Percentiles rank a stretch among this genome's conserved stretches.
Evolutionary conservation across 495 filamentous ascomycete species (phyloP).

Genomic region (Penicillium riverlandense): DNA sequence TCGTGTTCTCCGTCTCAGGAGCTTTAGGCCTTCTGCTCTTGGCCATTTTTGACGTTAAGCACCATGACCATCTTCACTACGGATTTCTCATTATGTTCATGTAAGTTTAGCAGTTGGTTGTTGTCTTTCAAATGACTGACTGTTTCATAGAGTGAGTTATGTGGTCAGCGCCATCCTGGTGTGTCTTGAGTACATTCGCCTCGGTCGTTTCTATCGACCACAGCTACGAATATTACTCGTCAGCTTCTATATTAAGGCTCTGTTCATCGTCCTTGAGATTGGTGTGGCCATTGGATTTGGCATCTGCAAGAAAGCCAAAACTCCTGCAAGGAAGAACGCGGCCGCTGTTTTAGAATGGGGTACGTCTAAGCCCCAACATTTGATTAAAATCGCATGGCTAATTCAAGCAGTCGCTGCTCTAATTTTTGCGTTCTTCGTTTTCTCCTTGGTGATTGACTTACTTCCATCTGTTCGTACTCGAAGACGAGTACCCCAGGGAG

Average conservation of each 20-base stretch:
- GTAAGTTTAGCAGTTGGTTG: too few relatives aligned
- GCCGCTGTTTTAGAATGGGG: slow-evolving; percentile 58
- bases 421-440: slow-evolving; percentile 72
- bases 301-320: slow-evolving; percentile 19
- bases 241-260: slow-evolving; percentile 69
- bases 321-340: slow-evolving; percentile 27
- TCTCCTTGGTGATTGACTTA: slow-evolving; percentile 74
- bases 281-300: slow-evolving; percentile 54
- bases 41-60: slow-evolving; percentile 65
- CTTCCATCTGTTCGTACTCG: slow-evolving; percentile 60
- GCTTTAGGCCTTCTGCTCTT: slow-evolving; percentile 66
- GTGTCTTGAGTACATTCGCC: slow-evolving; percentile 69
- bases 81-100: slow-evolving; percentile 72
- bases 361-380: slow-evolving; percentile 7
- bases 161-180: slow-evolving; percentile 66
- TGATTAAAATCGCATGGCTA: not conserved
- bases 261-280: slow-evolving; percentile 68
- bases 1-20: slow-evolving; percentile 61
- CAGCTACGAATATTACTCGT: slow-evolving; percentile 56
- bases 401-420: slow-evolving; percentile 52
- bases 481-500: slow-evolving; percentile 18
- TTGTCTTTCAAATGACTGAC: not conserved
- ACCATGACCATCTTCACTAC: slow-evolving; percentile 55
- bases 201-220: slow-evolving; percentile 56
- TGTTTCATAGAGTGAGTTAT: slow-evolving; percentile 28